Base-by-base conservation (phyloP, 2,329 filamentous ascomycete species). In the Ophiocordyceps robertsii region DNA sequence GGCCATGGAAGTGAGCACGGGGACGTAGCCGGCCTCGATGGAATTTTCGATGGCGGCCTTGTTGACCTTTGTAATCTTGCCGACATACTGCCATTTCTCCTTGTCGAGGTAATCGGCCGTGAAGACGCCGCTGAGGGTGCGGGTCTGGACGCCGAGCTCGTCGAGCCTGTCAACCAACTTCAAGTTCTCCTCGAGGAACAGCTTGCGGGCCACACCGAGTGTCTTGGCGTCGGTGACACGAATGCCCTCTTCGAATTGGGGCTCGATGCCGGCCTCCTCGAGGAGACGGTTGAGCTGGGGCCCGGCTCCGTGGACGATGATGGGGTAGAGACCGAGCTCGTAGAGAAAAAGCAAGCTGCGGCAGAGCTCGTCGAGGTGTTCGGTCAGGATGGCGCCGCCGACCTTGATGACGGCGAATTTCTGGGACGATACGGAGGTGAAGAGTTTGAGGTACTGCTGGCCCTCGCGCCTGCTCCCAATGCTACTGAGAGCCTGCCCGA, bases 401-500 rank as follows among this genome's bases (percentile, higher is more conserved):
- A 96, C 90, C 71, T 98, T 98, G 66, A 98, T 94, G 39, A 98
- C 90, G 51, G 89, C 90, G 63, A 96, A 98, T 59, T 94, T 88
- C 68, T 96, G 89, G 31, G 88, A 94, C 37, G 88, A 92, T 47
- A 95, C 89, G 30, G 89, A 95, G 53, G 84, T 92, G 72, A 98
- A 98, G 62, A 96, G 88, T 51, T 89, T 92, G 46, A 96, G 80
- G 65, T 96, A 96, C 65, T 96, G 90, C 70, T 95, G 86, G 49
- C 93, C 87, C 69, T 98, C 90, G 47, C 90, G 75, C 75, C 93
- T 94, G 49, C 88, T 95, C 48, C 88, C 90, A 61, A 96, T 93
- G 66, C 90, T 95, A 69, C 87, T 94, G 53, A 96, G 74, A 46
- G 95, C 76, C 58, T 57, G 65, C 49, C 53, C 55, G 29, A 65